Evolutionary conservation across 805 yeast species (phyloP).

Genomic region (Metschnikowia vanudenii): DNA sequence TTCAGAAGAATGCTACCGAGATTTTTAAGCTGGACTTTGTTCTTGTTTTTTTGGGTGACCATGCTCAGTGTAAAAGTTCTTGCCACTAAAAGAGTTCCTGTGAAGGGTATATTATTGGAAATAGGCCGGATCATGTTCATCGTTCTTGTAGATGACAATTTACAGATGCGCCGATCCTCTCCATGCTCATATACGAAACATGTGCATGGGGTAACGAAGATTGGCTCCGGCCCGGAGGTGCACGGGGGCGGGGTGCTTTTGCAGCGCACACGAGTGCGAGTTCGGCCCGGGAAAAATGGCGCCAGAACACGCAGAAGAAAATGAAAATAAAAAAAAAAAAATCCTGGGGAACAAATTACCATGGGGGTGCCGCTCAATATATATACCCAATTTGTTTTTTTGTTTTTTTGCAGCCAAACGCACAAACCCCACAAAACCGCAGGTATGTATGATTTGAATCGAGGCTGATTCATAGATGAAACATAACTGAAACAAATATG

Average conservation of each 20-base stretch:
- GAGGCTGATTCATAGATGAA: too few relatives aligned
- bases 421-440: neutral
- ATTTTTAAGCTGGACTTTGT: conserved; percentile 28
- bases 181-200: neutral
- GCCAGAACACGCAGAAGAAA: neutral
- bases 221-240: neutral
- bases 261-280: conserved; percentile 6
- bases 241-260: too few relatives aligned
- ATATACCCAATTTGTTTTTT: neutral
- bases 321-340: neutral
- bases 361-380: neutral
- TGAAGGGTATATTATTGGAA: neutral
- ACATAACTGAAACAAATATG: neutral
- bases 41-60: conserved; percentile 1
- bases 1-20: conserved; percentile 34
- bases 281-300: conserved; percentile 1
- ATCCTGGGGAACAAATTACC: too few relatives aligned
- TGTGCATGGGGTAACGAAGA: neutral
- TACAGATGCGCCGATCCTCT: neutral
- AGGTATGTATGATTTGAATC: neutral
- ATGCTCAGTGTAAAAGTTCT: conserved; percentile 4
- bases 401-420: conserved; percentile 2
- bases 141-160: neutral
- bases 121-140: neutral
- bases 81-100: neutral